Evolutionary conservation across 83 land plant species (phyloP).

Genomic region (Picea engelmannii): DNA sequence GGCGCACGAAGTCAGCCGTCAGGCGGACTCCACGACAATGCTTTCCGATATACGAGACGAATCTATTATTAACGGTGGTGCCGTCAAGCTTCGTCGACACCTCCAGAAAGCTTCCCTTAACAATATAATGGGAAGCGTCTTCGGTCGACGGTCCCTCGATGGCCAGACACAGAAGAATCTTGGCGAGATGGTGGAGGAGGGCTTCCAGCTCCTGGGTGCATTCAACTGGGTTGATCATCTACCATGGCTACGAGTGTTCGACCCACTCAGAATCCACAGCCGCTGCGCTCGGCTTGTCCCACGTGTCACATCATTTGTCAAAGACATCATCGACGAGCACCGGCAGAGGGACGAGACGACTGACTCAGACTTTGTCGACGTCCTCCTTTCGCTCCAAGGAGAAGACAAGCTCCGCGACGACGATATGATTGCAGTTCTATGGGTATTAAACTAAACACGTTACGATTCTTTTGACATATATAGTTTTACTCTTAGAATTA

Average conservation of each 20-base stretch:
- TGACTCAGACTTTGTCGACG: neutral
- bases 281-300: neutral
- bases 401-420: too few relatives aligned
- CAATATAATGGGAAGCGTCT: neutral
- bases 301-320: neutral
- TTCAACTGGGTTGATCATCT: too few relatives aligned
- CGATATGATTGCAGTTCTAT: too few relatives aligned
- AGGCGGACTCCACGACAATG: neutral
- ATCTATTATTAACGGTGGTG: neutral
- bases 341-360: neutral
- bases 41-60: slow-evolving; percentile 12
- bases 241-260: too few relatives aligned
- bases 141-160: neutral
- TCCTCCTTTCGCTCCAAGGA: neutral
- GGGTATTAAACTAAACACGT: too few relatives aligned
- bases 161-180: neutral
- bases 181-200: slow-evolving; percentile 15
- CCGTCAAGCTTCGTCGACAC: neutral
- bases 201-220: slow-evolving; percentile 23
- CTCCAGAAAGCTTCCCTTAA: too few relatives aligned
- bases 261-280: too few relatives aligned
- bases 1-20: slow-evolving; percentile 24
- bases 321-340: neutral
- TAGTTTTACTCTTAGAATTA: too few relatives aligned
- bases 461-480: too few relatives aligned